phyloP scores from a whole-genome alignment of 2,329 filamentous ascomycete species.

The Curvularia spicifera region DNA sequence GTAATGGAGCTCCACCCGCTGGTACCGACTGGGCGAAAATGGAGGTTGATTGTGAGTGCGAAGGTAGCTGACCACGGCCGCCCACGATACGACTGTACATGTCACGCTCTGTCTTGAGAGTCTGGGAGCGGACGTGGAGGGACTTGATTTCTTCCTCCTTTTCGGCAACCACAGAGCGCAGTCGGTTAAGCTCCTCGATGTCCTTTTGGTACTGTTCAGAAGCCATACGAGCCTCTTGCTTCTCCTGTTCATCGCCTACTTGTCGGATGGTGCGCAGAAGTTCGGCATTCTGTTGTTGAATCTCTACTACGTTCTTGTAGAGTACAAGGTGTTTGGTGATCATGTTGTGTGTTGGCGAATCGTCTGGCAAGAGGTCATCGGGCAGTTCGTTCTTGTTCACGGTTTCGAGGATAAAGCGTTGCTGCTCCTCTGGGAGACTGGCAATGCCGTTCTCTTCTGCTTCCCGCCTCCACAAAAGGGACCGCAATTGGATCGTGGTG shows the following conservation, averaged over 20 bases:
- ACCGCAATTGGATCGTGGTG: conserved; percentile 86
- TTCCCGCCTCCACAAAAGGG: conserved; percentile 86
- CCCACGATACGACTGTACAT: conserved; percentile 96
- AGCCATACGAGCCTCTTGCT: conserved; percentile 76
- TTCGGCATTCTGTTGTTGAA: conserved; percentile 88
- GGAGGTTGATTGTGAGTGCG: conserved; percentile 26
- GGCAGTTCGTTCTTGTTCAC: conserved; percentile 73
- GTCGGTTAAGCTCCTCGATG: conserved; percentile 72
- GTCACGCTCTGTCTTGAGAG: conserved; percentile 92
- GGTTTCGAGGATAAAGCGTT: conserved; percentile 76
- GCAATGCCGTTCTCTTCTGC: conserved; percentile 80
- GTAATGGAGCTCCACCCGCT: conserved; percentile 8
- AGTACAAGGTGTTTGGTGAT: conserved; percentile 89
- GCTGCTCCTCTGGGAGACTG: conserved; percentile 73
- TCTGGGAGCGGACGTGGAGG: conserved; percentile 83
- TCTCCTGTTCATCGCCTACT: conserved; percentile 88
- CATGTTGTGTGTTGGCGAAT: conserved; percentile 84
- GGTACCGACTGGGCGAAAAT: conserved; percentile 33
- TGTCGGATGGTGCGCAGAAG: conserved; percentile 82
- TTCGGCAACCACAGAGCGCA: conserved; percentile 75
- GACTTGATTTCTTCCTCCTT: conserved; percentile 86
- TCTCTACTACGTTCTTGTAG: conserved; percentile 82
- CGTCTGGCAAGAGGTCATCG: conserved; percentile 67
- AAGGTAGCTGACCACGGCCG: conserved; percentile 69
- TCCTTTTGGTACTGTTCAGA: conserved; percentile 62